Percentiles rank a stretch among this genome's conserved stretches.
Conservation (phyloP, 2,329 filamentous ascomycete species). For the Scorias spongiosa region DNA sequence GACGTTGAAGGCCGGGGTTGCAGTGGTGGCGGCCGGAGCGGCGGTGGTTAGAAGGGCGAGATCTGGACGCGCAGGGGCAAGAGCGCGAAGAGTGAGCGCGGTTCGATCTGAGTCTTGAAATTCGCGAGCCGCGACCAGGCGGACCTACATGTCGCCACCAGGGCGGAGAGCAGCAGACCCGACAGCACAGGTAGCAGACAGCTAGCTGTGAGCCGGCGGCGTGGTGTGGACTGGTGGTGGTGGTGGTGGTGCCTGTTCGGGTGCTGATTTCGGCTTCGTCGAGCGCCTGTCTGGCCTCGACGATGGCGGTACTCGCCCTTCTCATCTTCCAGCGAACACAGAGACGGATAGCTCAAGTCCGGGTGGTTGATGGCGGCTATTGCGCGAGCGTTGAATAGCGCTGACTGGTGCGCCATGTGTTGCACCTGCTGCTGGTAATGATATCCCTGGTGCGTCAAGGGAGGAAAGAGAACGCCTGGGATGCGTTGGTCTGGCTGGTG, state of each 20-base stretch:
- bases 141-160: constrained; percentile 19
- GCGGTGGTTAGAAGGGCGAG: constrained; percentile 55
- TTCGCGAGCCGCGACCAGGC: background rate
- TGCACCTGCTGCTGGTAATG: constrained; percentile 6
- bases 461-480: constrained; percentile 8
- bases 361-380: constrained; percentile 16
- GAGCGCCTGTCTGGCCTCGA: constrained; percentile 3
- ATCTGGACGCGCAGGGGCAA: constrained; percentile 34
- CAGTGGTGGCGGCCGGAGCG: constrained; percentile 26
- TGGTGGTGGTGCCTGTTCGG: background rate
- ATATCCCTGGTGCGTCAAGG: constrained; percentile 8
- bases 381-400: constrained; percentile 14
- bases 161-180: constrained; percentile 13
- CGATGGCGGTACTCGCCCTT: constrained; percentile 10
- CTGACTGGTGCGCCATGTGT: constrained; percentile 12
- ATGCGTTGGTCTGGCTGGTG: background rate
- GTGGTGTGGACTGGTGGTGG: background rate
- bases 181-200: constrained; percentile 11
- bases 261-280: constrained; percentile 7
- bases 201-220: background rate
- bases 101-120: background rate
- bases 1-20: constrained; percentile 59
- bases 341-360: constrained; percentile 14
- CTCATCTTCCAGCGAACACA: constrained; percentile 14
- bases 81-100: background rate